Evolutionary conservation across 2,329 filamentous ascomycete species (phyloP).

Genomic region (Stagonosporopsis rhizophila): DNA sequence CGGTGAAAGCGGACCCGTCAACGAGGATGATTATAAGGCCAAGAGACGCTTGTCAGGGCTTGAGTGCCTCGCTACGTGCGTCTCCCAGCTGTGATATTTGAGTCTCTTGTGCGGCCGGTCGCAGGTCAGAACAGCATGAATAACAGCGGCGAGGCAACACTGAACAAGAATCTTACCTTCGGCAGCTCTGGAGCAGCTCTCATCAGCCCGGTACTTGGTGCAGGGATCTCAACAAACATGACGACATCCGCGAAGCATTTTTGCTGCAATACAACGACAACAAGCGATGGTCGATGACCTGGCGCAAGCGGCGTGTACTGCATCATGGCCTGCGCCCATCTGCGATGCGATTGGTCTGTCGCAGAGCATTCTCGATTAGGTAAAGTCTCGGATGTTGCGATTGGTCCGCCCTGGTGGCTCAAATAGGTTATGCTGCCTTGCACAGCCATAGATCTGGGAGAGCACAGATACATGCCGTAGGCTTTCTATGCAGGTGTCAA

Average conservation of each 20-base stretch:
- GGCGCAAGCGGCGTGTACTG: not conserved
- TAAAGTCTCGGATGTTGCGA: constrained; percentile 15
- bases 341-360: constrained; percentile 13
- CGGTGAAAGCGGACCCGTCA: not conserved
- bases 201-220: not conserved
- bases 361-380: constrained; percentile 9
- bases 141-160: not conserved
- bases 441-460: constrained; percentile 4
- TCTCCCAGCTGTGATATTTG: not conserved
- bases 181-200: not conserved
- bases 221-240: not conserved
- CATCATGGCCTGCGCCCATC: not conserved
- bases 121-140: not conserved
- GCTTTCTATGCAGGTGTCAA: not conserved
- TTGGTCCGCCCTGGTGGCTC: constrained; percentile 27
- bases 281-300: not conserved
- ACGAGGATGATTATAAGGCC: not conserved
- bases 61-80: not conserved
- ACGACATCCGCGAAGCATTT: not conserved
- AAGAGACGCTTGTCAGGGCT: constrained; percentile 13
- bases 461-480: not conserved
- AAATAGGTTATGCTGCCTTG: constrained; percentile 18
- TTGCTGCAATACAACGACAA: no score
- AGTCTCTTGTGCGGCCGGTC: not conserved
- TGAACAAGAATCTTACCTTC: not conserved